phyloP scores from a whole-genome alignment of 2,329 filamentous ascomycete species.

The Sphaerulina vaccinii region DNA sequence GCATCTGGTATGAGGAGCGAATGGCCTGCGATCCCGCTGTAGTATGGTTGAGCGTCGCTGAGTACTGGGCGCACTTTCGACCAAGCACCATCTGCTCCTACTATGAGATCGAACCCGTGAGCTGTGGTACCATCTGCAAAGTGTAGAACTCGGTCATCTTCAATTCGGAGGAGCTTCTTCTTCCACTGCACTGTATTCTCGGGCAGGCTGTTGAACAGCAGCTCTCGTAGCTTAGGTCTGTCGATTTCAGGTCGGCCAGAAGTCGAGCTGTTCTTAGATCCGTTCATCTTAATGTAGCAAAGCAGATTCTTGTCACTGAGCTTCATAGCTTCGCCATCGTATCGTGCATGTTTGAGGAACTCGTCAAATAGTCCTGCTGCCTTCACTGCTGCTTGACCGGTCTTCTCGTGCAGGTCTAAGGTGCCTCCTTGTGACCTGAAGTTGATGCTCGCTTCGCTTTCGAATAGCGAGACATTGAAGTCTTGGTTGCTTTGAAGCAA shows the following conservation, averaged over 20 bases:
- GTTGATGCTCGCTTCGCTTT: slow-evolving; percentile 30
- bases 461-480: slow-evolving; percentile 32
- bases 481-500: slow-evolving; percentile 26
- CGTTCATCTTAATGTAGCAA: slow-evolving; percentile 31
- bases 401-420: slow-evolving; percentile 34
- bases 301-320: slow-evolving; percentile 43
- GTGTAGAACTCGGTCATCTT: slow-evolving; percentile 25
- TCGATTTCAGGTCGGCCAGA: slow-evolving; percentile 40
- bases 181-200: slow-evolving; percentile 39
- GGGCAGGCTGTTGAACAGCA: slow-evolving; percentile 34
- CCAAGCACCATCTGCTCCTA: slow-evolving; percentile 49
- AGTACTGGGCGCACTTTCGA: slow-evolving; percentile 40
- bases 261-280: slow-evolving; percentile 34
- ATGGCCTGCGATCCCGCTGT: slow-evolving; percentile 41
- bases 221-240: slow-evolving; percentile 35
- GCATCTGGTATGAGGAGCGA: slow-evolving; percentile 21
- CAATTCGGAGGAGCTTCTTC: slow-evolving; percentile 30
- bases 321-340: slow-evolving; percentile 41
- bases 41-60: slow-evolving; percentile 36
- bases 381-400: slow-evolving; percentile 31
- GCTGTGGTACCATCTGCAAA: slow-evolving; percentile 39
- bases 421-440: slow-evolving; percentile 32
- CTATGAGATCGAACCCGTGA: slow-evolving; percentile 43
- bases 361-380: slow-evolving; percentile 31
- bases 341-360: slow-evolving; percentile 27